Base-by-base conservation (phyloP, 2,329 filamentous ascomycete genomes). In the Polychaeton citri region DNA sequence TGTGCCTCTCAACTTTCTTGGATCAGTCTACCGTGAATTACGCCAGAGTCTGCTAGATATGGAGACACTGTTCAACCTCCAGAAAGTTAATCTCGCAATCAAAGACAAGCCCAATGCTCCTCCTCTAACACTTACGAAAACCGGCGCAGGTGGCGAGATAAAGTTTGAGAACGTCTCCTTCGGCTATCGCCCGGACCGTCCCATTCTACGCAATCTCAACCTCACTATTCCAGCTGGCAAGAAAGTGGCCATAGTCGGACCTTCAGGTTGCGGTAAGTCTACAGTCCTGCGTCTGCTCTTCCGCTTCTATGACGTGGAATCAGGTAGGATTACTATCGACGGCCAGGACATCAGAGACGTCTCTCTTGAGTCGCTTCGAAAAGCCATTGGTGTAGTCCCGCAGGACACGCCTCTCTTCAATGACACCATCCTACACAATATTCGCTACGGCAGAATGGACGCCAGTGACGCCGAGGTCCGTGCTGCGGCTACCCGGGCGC, bases 371-470 rank as follows among this genome's bases (percentile, higher is more conserved):
- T 92, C 82, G 21, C 66, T 98, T 19, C 77, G 90, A 5, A 75
- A 74, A 44, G 73, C 81, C 2, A 96, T 98, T 44, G 90, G 90
- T 16, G 88, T 98, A 12, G 90, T 98, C 1, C 90, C 90, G 0
- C 92, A 98, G 57, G 90, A 98, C 49, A 96, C 90, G 0, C 87
- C 90, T 0, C 69, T 98, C 1, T 98, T 98, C 68, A 98, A 98
- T 57, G 86, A 94, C 53, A 90, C 86, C 0, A 88, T 98, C 39
- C 81, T 82, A 54, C 85, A 95, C 58, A 98, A 98, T 56, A 94
- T 98, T 51, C 80, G 77, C 43, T 98, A 98, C 57, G 90, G 90
- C 34, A 74, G 81, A 46, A 72, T 96, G 43, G 74, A 76, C 32
- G 87, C 88, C 0, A 70, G 77, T 0, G 66, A 71, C 7, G 83